Evolutionary conservation across 2,329 filamentous ascomycete species (phyloP).

Genomic region (Pyrenochaeta sp.): DNA sequence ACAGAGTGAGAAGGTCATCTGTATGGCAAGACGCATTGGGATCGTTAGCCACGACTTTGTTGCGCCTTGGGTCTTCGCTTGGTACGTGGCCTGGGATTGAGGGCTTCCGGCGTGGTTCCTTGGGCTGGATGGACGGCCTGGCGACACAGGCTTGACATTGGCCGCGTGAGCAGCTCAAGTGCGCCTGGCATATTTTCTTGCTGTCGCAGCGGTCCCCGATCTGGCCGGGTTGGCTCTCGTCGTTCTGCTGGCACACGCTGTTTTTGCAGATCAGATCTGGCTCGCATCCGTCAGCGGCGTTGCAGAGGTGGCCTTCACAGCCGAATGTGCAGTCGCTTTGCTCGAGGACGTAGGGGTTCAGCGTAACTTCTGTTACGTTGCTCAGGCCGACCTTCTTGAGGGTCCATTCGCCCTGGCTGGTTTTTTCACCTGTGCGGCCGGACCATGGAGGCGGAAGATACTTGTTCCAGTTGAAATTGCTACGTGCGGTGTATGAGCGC

Average conservation of each 20-base stretch:
- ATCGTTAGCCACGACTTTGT: slow-evolving; percentile 11
- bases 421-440: slow-evolving; percentile 1
- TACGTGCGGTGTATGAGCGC: slow-evolving; percentile 32
- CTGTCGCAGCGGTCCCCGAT: slow-evolving; percentile 34
- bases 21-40: slow-evolving; percentile 24
- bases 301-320: slow-evolving; percentile 41
- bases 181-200: slow-evolving; percentile 37
- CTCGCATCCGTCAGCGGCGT: slow-evolving; percentile 33
- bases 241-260: slow-evolving; percentile 32
- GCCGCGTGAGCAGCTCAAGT: slow-evolving; percentile 29
- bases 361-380: slow-evolving; percentile 22
- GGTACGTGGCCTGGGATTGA: neutral
- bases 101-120: neutral
- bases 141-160: slow-evolving; percentile 29
- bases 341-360: slow-evolving; percentile 42
- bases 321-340: slow-evolving; percentile 40
- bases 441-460: slow-evolving; percentile 31
- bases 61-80: slow-evolving; percentile 8
- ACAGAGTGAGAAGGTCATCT: slow-evolving; percentile 22
- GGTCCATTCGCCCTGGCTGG: slow-evolving; percentile 3
- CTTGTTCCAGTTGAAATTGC: slow-evolving; percentile 39
- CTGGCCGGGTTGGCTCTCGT: slow-evolving; percentile 32
- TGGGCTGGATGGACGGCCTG: slow-evolving; percentile 21
- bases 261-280: slow-evolving; percentile 43
- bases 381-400: slow-evolving; percentile 15